phyloP scores from a whole-genome alignment of 2,329 filamentous ascomycete species.

The Drechslerella coelobrocha region DNA sequence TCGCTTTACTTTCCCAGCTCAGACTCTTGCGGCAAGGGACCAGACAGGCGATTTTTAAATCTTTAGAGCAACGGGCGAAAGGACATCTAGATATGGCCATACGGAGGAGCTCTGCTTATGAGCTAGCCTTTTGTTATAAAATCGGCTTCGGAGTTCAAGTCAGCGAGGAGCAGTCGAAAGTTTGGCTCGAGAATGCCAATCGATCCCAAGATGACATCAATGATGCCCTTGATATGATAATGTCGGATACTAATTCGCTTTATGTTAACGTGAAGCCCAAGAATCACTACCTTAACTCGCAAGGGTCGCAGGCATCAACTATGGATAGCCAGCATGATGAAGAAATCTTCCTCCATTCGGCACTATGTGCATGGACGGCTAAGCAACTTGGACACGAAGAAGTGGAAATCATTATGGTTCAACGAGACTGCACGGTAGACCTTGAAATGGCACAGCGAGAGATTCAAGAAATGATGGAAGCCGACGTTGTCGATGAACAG shows the following conservation, averaged over 20 bases:
- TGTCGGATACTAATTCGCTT: background rate
- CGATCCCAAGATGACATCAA: slow-evolving; percentile 2
- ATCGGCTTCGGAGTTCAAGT: slow-evolving; percentile 9
- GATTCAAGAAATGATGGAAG: too few species aligned
- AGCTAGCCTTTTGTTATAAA: slow-evolving; percentile 10
- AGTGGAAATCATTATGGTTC: too few species aligned
- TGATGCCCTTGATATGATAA: slow-evolving; percentile 9
- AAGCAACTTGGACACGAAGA: too few species aligned
- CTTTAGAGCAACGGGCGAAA: background rate
- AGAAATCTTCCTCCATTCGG: too few species aligned
- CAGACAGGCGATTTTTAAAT: slow-evolving; percentile 7
- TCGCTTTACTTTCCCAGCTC: slow-evolving; percentile 1
- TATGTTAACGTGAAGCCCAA: background rate
- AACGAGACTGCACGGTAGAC: too few species aligned
- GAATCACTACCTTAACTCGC: slow-evolving; percentile 1
- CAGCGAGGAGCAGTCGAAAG: background rate
- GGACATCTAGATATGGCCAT: background rate
- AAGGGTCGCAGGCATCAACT: too few species aligned
- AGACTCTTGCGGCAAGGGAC: background rate
- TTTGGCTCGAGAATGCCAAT: background rate
- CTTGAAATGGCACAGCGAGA: too few species aligned
- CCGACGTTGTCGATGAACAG: too few species aligned
- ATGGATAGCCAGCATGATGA: too few species aligned
- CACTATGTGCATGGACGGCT: too few species aligned
- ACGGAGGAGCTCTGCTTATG: slow-evolving; percentile 7